Evolutionary conservation across 345 rosid species (phyloP), one percentile per base, ranked within the genome.

Genomic region (Boechera divaricarpa): DNA sequence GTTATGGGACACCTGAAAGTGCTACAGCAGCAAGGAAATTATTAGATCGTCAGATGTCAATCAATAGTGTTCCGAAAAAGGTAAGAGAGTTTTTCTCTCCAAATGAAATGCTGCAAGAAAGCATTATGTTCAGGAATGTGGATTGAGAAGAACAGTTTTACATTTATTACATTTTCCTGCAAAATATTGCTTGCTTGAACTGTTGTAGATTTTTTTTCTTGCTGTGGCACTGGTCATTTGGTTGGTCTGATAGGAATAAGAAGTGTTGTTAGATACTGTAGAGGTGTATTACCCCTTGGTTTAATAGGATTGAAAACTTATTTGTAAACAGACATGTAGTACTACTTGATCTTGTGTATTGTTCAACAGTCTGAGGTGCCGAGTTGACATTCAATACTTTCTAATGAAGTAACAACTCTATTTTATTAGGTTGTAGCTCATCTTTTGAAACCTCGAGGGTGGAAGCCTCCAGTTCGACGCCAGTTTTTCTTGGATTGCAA

Each of bases 381-480:
- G 1, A 60, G 35, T 28, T 36, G 60, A 12, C 67, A 52, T 36
- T 77, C 9, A 13, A 35, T 66, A 48, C 29, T 55, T 53, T 63
- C 24, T 77, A 63, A 69, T 63, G 59, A 52, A 57, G 72, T 76
- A 21, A 10, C 49, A 35, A 65, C 11, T 74, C 63, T 33, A 32
- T 45, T 12, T 70, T 60, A 28, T 35, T 83, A 94, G 97, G 92
- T 94, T 76, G 83, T 94, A 48, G 91, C 91, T 62, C 93, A 87
- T 83, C 94, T 94, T 66, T 80, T 94, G 80, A 91, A 90, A 85
- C 98, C 97, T 80, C 94, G 97, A 72, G 96, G 97, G 41, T 94
- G 98, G 98, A 94, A 94, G 78, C 96, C 98, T 77, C 98, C 97
- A 13, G 97, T 91, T 77, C 87, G 93, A 29, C 87, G 98, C 39